A percentile compares a stretch with the other conserved stretches of the same genome.
phyloP scores from a whole-genome alignment of 352 stramenopile species.

The Hyaloperonospora arabidopsidis region DNA sequence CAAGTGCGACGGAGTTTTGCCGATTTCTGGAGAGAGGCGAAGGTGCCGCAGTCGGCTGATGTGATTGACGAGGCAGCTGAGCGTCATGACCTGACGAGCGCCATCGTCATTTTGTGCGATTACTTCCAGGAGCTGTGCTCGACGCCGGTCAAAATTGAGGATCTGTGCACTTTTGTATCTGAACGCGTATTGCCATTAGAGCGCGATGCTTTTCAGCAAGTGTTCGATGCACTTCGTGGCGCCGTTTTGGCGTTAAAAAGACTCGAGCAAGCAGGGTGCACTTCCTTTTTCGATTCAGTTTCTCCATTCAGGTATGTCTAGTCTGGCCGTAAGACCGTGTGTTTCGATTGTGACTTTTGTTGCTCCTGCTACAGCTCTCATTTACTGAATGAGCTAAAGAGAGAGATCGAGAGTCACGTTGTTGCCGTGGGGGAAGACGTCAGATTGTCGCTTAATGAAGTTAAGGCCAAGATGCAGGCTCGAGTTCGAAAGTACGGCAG shows the following conservation, averaged over 20 bases:
- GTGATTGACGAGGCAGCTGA: constrained; percentile 27
- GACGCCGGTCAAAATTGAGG: constrained; percentile 13
- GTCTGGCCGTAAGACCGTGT: background rate
- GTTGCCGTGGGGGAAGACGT: constrained; percentile 14
- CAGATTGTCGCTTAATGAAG: constrained; percentile 19
- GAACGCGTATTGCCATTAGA: constrained; percentile 33
- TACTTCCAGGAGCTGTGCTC: constrained; percentile 30
- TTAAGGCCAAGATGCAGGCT: constrained; percentile 44
- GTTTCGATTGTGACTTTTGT: constrained; percentile 3
- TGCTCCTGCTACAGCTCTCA: constrained; percentile 24
- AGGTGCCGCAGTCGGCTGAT: constrained; percentile 11
- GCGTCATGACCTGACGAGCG: constrained; percentile 29
- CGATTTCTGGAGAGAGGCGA: constrained; percentile 43
- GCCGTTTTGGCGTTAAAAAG: constrained; percentile 24
- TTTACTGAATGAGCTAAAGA: constrained; percentile 35
- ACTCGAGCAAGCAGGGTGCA: constrained; percentile 15
- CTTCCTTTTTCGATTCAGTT: constrained; percentile 14
- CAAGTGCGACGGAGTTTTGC: constrained; percentile 52
- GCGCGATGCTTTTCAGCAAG: constrained; percentile 51
- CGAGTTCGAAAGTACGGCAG: constrained; percentile 31
- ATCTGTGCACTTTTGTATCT: constrained; percentile 23
- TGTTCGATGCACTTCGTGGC: constrained; percentile 34
- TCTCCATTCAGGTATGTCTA: constrained; percentile 32
- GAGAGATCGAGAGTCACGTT: constrained; percentile 32
- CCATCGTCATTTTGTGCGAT: constrained; percentile 37